A percentile compares a stretch with the other conserved stretches of the same genome.
phyloP scores from a whole-genome alignment of 2,329 filamentous ascomycete species.

The Neospermospora avenae region DNA sequence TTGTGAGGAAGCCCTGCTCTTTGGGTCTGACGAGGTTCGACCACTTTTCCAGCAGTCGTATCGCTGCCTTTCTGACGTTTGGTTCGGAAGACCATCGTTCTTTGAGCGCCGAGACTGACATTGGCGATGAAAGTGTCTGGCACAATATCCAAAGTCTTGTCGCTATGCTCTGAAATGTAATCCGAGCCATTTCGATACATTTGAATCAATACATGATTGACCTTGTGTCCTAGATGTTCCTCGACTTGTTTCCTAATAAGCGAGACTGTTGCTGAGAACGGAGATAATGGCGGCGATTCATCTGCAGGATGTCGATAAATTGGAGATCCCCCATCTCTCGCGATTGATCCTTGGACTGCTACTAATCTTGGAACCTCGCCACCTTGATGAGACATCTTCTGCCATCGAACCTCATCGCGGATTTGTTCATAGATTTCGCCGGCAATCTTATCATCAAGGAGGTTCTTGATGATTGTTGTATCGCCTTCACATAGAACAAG shows the following conservation, averaged over 20 bases:
- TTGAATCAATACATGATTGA: slow-evolving; percentile 94
- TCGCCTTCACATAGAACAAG: slow-evolving; percentile 72
- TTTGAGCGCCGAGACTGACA: slow-evolving; percentile 85
- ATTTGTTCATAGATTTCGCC: slow-evolving; percentile 66
- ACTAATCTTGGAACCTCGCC: slow-evolving; percentile 90
- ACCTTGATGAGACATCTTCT: slow-evolving; percentile 87
- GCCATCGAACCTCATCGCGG: slow-evolving; percentile 76
- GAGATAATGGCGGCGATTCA: slow-evolving; percentile 72
- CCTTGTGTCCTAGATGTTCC: slow-evolving; percentile 66
- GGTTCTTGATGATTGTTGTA: slow-evolving; percentile 67
- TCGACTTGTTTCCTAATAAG: slow-evolving; percentile 68
- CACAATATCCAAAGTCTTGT: slow-evolving; percentile 92
- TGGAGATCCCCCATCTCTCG: slow-evolving; percentile 69
- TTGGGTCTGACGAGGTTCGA: slow-evolving; percentile 37
- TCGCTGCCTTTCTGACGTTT: slow-evolving; percentile 57
- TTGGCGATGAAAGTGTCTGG: slow-evolving; percentile 83
- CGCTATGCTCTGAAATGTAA: slow-evolving; percentile 93
- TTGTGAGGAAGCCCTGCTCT: slow-evolving; percentile 80
- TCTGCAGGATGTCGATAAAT: slow-evolving; percentile 96
- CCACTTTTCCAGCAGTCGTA: slow-evolving; percentile 20
- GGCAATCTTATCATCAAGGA: slow-evolving; percentile 58
- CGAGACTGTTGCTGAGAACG: slow-evolving; percentile 72
- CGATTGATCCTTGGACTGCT: slow-evolving; percentile 76
- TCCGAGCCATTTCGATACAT: slow-evolving; percentile 86
- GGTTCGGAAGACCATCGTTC: slow-evolving; percentile 84